A percentile compares a stretch with the other conserved stretches of the same genome.
Conservation (phyloP, 495 filamentous ascomycete species). For the Hamigera avellanea region DNA sequence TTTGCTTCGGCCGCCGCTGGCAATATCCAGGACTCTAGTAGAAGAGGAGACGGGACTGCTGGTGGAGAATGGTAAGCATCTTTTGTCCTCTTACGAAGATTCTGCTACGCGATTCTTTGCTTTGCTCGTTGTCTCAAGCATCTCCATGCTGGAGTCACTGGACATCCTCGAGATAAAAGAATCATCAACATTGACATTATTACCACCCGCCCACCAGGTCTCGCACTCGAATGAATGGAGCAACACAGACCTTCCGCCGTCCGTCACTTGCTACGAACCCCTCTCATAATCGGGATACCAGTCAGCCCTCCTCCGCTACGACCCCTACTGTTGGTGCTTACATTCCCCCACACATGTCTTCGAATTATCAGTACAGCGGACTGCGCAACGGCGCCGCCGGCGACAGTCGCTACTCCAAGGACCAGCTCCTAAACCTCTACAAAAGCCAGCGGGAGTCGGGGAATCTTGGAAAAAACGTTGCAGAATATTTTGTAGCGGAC, state of each 20-base stretch:
- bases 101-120: too few species aligned
- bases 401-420: slow-evolving; percentile 66
- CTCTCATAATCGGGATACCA: slow-evolving; percentile 37
- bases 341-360: slow-evolving; percentile 48
- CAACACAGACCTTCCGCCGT: slow-evolving; percentile 77
- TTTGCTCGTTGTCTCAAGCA: neutral
- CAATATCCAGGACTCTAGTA: slow-evolving; percentile 46
- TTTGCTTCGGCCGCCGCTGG: slow-evolving; percentile 76
- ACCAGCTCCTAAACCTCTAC: slow-evolving; percentile 70
- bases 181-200: too few species aligned
- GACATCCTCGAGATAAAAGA: too few species aligned
- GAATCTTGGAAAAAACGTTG: slow-evolving; percentile 47
- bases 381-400: slow-evolving; percentile 43
- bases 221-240: slow-evolving; percentile 61
- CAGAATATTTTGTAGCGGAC: slow-evolving; percentile 58
- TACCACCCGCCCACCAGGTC: slow-evolving; percentile 35
- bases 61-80: slow-evolving; percentile 49
- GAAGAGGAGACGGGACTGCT: slow-evolving; percentile 42
- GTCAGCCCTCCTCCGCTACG: slow-evolving; percentile 35
- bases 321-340: slow-evolving; percentile 44
- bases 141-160: too few species aligned
- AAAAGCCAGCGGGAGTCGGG: slow-evolving; percentile 46
- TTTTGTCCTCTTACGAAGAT: too few species aligned
- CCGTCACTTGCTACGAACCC: slow-evolving; percentile 58
- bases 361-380: slow-evolving; percentile 31